Conservation (phyloP, 2,329 filamentous ascomycete species). For the Aureobasidium pullulans region DNA sequence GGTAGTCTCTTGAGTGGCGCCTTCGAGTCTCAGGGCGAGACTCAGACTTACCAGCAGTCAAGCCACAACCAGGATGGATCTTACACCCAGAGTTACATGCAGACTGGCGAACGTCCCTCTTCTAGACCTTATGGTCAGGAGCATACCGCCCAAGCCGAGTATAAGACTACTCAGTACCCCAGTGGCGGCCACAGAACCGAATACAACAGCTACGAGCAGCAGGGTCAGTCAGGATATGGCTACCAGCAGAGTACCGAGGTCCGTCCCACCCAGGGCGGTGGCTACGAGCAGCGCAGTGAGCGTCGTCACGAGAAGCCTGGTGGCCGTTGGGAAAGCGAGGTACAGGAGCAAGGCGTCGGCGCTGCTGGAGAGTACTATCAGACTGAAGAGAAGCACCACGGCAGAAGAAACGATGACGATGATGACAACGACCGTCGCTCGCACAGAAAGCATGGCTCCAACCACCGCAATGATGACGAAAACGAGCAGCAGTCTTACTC, state of each 20-base stretch:
- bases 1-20: conserved; percentile 58
- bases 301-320: conserved; percentile 40
- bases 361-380: conserved; percentile 23
- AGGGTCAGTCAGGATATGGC: conserved; percentile 41
- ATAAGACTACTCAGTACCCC: conserved; percentile 51
- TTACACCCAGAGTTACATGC: conserved; percentile 53
- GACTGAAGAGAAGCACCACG: conserved; percentile 19
- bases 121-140: conserved; percentile 25
- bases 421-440: conserved; percentile 26
- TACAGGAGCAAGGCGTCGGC: conserved; percentile 24
- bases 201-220: conserved; percentile 54
- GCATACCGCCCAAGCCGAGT: conserved; percentile 55
- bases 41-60: conserved; percentile 45
- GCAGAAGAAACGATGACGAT: conserved; percentile 25
- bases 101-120: conserved; percentile 47
- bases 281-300: conserved; percentile 54
- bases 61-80: conserved; percentile 53
- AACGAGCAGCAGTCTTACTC: conserved; percentile 24
- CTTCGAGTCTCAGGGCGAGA: conserved; percentile 40
- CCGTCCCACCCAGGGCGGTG: conserved; percentile 44
- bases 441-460: conserved; percentile 23
- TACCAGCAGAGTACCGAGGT: conserved; percentile 54
- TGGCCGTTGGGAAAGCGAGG: conserved; percentile 34
- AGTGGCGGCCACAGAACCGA: conserved; percentile 52
- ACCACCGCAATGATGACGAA: conserved; percentile 32